Base-by-base conservation (phyloP, 306 rosid species). In the Ochetophila trinervis region DNA sequence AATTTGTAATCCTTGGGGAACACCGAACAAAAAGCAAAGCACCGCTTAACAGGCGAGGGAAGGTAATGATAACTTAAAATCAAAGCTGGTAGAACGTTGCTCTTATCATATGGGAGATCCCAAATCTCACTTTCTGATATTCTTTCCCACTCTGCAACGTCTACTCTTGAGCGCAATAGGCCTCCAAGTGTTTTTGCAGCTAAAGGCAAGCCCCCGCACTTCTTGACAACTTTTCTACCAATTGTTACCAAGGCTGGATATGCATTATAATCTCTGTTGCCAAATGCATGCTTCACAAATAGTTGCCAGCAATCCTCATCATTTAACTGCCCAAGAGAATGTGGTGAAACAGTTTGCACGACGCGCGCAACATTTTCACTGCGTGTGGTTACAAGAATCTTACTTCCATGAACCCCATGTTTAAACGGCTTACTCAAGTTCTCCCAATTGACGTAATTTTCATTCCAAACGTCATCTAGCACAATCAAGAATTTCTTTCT, bases 101-200 rank as follows among this genome's bases (percentile, higher is more conserved):
- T 27, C 32, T 27, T 30, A 15, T 40, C 18, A n/a, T 55, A 21
- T 3, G 18, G 13, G 24, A 70, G 36, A 5, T 54, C 62, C 74
- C 67, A 69, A 23, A 69, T 15, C 3, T 47, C 56, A 30, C 74
- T 69, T 2, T 30, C 50, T 2, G 19, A 5, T 30, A 62, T 62
- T 23, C 9, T 23, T 19, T 42, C 18, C 62, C 68, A 61, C 30
- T 51, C 53, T 0, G 14, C 14, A 42, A 13, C 16, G 9, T 62
- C 66, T 0, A 20, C 14, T 40, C 14, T 22, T 1, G 67, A 55
- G 5, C 44, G 54, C 57, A 71, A 18, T 17, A 71, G 69, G 5
- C 57, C 56, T n/a, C 69, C 76, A 54, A 71, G 62, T 47, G 76
- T 47, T 30, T 71, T 71, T 0, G 34, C 54, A 36, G 76, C 70